A percentile compares a stretch with the other conserved stretches of the same genome.
Evolutionary conservation across 225 moss, liverwort and hornwort genomes (phyloP).

Genomic region (Sphagnum tenellum): DNA sequence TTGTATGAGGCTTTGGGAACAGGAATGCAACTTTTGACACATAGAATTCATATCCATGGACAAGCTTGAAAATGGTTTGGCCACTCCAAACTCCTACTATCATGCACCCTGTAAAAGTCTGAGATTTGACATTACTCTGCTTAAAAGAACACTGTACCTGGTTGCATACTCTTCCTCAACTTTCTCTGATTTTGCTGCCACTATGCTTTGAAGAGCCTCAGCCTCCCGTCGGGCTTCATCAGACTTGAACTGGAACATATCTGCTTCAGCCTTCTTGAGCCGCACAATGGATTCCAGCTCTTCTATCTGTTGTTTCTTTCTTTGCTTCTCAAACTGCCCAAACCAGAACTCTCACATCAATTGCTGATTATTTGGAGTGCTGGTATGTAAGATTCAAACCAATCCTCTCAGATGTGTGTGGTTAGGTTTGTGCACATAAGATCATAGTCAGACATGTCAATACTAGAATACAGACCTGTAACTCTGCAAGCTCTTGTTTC

Average conservation of each 20-base stretch:
- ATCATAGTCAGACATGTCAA: too few species aligned
- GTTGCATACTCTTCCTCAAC: conserved; percentile 65
- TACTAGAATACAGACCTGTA: conserved; percentile 22
- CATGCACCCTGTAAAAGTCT: too few species aligned
- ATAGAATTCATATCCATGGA: too few species aligned
- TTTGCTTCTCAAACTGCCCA: conserved; percentile 40
- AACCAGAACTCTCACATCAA: background rate
- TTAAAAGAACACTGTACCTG: conserved; percentile 22
- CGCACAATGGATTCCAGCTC: conserved; percentile 61
- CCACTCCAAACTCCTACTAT: too few species aligned
- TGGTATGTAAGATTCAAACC: too few species aligned
- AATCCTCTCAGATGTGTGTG: too few species aligned
- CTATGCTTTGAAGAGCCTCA: conserved; percentile 60
- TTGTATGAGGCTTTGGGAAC: too few species aligned
- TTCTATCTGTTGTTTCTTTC: conserved; percentile 64
- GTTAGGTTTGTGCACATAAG: too few species aligned
- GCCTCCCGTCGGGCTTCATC: conserved; percentile 64
- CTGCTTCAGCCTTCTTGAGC: conserved; percentile 57
- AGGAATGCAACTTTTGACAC: too few species aligned
- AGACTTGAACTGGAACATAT: conserved; percentile 66
- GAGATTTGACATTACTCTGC: too few species aligned
- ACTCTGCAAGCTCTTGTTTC: conserved; percentile 46
- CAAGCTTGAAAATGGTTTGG: too few species aligned
- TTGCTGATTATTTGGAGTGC: too few species aligned
- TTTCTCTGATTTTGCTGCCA: conserved; percentile 61